Evolutionary conservation across 2,329 filamentous ascomycete species (phyloP), one percentile per base, ranked within the genome.

Genomic region (Fonsecaea pugnacius): DNA sequence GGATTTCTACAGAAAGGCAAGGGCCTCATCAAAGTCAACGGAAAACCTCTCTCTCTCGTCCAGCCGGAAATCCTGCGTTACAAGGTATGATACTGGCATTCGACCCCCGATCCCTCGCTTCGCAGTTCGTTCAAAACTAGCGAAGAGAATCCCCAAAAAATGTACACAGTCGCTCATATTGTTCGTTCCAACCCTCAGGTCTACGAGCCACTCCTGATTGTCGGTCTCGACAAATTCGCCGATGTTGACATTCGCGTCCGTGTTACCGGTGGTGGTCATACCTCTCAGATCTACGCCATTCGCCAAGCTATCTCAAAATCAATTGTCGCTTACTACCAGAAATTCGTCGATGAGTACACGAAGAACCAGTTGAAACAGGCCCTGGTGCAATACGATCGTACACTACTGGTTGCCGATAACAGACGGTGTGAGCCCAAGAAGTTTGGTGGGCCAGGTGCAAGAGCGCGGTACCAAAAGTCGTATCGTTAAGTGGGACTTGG

Each of bases 301-400:
- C 92, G 95, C 77, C 95, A 99, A 86, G 94, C 95, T 77, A 98
- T 99, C 79, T 89, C 93, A 85, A 99, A 98, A 89, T 90, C 90
- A 77, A 91, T 96, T 80, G 89, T 96, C 78, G 90, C 92, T 83
- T 97, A 97, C 90, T 98, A 97, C 91, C 94, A 97, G 86, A 97
- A 99, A 88, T 99, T 89, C 85, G 92, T 98, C 83, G 95, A 99
- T 80, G 95, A 99, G 91, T 93, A 98, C 91, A 92, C 91, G 86
- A 99, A 99, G 91, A 97, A 98, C 89, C 87, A 92, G 84, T 88
- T 99, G 79, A 99, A 98, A 92, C 90, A 94, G 84, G 91, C 91
- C 74, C 89, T 99, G 75, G 91, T 94, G 78, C 88, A 92, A 82
- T 99, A 94, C 87, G 92, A 96, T 87, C 89, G 93, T 79, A 96